Evolutionary conservation across 1,139 yeast genomes (phyloP).

Genomic region (Debaryomyces sp.): DNA sequence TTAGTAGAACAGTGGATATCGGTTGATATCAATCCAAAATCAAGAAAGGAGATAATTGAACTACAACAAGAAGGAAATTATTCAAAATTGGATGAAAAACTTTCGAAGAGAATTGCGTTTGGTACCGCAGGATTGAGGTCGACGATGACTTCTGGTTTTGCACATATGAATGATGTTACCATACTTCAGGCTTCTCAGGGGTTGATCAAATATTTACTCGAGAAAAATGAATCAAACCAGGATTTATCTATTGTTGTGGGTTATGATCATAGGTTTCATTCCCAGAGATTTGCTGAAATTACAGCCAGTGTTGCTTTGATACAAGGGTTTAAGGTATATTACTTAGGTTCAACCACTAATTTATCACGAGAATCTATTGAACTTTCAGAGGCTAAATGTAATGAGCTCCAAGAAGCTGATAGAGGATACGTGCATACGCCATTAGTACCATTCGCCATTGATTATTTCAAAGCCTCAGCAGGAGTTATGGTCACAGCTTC

Average conservation of each 20-base stretch:
- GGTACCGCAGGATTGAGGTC: conserved; percentile 94
- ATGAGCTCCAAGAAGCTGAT: conserved; percentile 9
- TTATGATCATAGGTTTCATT: conserved; percentile 87
- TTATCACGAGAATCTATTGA: conserved; percentile 35
- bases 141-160: conserved; percentile 87
- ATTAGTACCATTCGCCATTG: conserved; percentile 85
- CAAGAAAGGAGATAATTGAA: conserved; percentile 56
- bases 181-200: conserved; percentile 94
- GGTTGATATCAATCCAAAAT: conserved; percentile 51
- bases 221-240: conserved; percentile 9
- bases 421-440: conserved; percentile 77
- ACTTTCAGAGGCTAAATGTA: conserved; percentile 12
- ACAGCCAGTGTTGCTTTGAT: conserved; percentile 73
- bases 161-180: conserved; percentile 87
- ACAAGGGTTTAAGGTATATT: conserved; percentile 71
- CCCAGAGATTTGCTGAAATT: conserved; percentile 76
- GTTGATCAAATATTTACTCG: conserved; percentile 60
- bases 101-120: conserved; percentile 67
- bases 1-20: conserved; percentile 54
- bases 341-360: conserved; percentile 45
- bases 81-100: conserved; percentile 51
- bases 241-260: conserved; percentile 68
- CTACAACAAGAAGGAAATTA: conserved; percentile 45
- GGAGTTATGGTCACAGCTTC: conserved; percentile 98
- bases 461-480: conserved; percentile 60